Evolutionary conservation across 2,329 filamentous ascomycete species (phyloP).

Genomic region (Cercospora citrullina): DNA sequence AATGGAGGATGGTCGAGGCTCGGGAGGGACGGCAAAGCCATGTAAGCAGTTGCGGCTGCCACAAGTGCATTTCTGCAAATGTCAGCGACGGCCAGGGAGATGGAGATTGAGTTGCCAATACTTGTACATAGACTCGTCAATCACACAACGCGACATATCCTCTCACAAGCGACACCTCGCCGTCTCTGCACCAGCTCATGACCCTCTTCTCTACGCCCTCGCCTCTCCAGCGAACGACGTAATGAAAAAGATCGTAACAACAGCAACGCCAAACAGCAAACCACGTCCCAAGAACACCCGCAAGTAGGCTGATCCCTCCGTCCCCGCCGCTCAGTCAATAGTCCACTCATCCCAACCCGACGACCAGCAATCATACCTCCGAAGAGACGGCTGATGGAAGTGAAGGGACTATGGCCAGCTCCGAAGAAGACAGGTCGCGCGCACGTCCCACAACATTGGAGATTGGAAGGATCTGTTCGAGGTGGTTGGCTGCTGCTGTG

Average conservation of each 20-base stretch:
- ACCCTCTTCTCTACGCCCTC: not conserved
- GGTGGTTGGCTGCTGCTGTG: not conserved
- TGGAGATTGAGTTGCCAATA: too few species aligned
- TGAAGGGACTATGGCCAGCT: slow-evolving; percentile 1
- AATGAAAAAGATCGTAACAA: not conserved
- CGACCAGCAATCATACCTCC: slow-evolving; percentile 2
- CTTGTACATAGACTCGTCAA: too few species aligned
- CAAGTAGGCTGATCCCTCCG: not conserved
- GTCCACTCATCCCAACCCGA: not conserved
- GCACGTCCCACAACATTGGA: slow-evolving; percentile 2
- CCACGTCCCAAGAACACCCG: not conserved
- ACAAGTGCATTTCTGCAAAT: too few species aligned
- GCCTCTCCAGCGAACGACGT: not conserved
- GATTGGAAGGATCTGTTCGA: not conserved
- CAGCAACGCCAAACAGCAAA: not conserved
- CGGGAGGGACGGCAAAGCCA: too few species aligned
- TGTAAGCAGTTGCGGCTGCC: too few species aligned
- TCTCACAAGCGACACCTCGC: not conserved
- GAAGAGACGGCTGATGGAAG: not conserved
- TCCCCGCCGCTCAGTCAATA: slow-evolving; percentile 3
- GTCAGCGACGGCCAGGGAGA: too few species aligned
- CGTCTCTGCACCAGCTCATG: too few species aligned
- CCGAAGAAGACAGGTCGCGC: not conserved
- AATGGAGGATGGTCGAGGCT: too few species aligned
- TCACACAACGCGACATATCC: not conserved